These are phyloP conservation scores for Brettanomyces anomalus DNA, from an alignment of 805 yeast species.

Conservation along the genomic window DNA sequence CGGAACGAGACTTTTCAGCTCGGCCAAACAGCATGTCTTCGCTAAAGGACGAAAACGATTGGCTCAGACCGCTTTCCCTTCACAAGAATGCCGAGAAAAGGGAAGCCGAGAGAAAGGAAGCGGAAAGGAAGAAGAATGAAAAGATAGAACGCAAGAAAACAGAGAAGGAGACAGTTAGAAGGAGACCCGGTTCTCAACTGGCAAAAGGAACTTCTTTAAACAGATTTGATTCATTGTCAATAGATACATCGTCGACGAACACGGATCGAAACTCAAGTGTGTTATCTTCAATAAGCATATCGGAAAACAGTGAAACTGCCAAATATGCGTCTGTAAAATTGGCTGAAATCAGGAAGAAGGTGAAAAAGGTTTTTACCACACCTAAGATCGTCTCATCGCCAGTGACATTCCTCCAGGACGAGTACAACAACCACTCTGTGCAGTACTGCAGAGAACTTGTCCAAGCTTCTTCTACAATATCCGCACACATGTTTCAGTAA, in stretches of 20 bases:
- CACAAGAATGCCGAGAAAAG: slow-evolving; percentile 5
- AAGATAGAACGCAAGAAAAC: slow-evolving; percentile 7
- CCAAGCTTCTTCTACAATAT: slow-evolving; percentile 8
- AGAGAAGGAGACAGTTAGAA: neutral
- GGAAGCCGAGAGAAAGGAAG: slow-evolving; percentile 6
- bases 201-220: neutral
- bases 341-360: slow-evolving; percentile 6
- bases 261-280: neutral
- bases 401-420: slow-evolving; percentile 2
- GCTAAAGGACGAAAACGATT: slow-evolving; percentile 4
- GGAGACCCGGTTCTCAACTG: neutral
- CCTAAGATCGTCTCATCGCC: slow-evolving; percentile 11
- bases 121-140: neutral
- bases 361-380: slow-evolving; percentile 4
- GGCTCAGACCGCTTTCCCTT: slow-evolving; percentile 11
- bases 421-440: neutral
- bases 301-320: slow-evolving; percentile 8
- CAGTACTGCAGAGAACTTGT: slow-evolving; percentile 2
- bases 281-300: neutral
- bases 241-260: neutral
- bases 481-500: slow-evolving; percentile 5
- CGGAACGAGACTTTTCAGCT: neutral
- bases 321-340: slow-evolving; percentile 9
- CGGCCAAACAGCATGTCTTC: neutral
- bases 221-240: too few species aligned